Evolutionary conservation across 1,284 basidiomycete species (phyloP), one percentile per base, ranked within the genome.

Genomic region (Ustilago sp.): DNA sequence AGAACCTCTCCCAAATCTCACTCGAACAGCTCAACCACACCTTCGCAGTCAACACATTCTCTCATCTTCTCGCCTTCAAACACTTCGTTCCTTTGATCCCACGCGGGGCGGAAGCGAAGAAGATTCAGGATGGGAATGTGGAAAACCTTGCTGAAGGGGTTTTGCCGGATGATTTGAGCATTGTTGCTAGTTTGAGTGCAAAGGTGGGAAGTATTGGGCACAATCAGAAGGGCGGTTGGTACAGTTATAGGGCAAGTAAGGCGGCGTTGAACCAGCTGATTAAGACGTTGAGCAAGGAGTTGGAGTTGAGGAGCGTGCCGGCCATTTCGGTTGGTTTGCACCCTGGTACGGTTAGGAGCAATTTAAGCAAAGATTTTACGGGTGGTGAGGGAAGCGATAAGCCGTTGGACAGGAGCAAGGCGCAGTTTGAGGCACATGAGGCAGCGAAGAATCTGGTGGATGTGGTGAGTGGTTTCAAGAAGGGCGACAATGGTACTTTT

Each of bases 201-300:
- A 89, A 90, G 47, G 89, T 91, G 11, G 91, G 91, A 36, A 90
- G 89, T 51, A 89, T 91, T 67, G 88, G 87, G 17, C 91, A 92
- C 81, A 92, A 92, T 82, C 85, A 86, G 38, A 88, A 88, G 55
- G 91, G 91, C 8, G 91, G 88, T 35, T 93, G 92, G 92, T 92
- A 91, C 84, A 91, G 90, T 32, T 93, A 93, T 83, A 89, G 92
- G 50, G 88, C 91, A 63, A 92, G 91, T 62, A 93, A 93, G 84
- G 90, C 92, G 0, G 92, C 92, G 50, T 88, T 93, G 66, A 92
- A 93, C 82, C 91, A 93, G 84, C 88, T 91, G 55, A 87, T 92
- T 80, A 90, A 90, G 67, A 92, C 90, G 2, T 90, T 92, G 69
- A 90, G 92, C 81, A 87, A 90, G 66, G 90, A 93, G 80, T 88